Conservation (phyloP, 176 grass and related monocot genomes). For the Zoysia japonica region DNA sequence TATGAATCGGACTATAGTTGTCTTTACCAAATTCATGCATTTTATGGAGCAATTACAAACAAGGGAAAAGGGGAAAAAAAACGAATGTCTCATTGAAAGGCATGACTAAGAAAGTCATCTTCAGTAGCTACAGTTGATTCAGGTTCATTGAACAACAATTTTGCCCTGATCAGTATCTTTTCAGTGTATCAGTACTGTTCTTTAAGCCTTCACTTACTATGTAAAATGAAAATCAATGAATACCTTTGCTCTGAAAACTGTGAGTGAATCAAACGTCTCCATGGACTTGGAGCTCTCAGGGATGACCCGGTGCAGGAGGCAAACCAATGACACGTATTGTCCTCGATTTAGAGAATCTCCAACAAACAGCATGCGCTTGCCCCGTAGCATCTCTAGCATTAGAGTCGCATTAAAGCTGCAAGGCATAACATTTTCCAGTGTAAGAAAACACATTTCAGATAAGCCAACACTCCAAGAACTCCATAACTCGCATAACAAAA, state of each 20-base stretch:
- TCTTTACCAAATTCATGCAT: not conserved
- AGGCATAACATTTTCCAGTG: not conserved
- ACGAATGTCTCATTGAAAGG: not conserved
- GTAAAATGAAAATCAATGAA: not conserved
- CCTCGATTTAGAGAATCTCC: conserved; percentile 87
- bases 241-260: conserved; percentile 91
- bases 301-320: conserved; percentile 73
- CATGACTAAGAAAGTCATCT: not conserved
- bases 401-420: conserved; percentile 86
- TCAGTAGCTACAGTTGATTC: not conserved
- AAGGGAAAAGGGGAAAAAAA: not conserved
- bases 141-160: not conserved
- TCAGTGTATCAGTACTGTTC: too few relatives aligned
- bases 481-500: not conserved
- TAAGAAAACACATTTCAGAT: not conserved
- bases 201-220: not conserved
- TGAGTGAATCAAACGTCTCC: conserved; percentile 75
- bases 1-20: not conserved
- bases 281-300: conserved; percentile 70
- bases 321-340: conserved; percentile 83
- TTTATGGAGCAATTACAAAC: not conserved
- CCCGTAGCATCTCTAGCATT: conserved; percentile 78
- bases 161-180: not conserved
- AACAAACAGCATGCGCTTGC: conserved; percentile 87
- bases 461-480: not conserved